Percentiles rank a stretch among this genome's conserved stretches.
phyloP scores from a whole-genome alignment of 148 eudicot species.

The Tetragonia tetragonoides region DNA sequence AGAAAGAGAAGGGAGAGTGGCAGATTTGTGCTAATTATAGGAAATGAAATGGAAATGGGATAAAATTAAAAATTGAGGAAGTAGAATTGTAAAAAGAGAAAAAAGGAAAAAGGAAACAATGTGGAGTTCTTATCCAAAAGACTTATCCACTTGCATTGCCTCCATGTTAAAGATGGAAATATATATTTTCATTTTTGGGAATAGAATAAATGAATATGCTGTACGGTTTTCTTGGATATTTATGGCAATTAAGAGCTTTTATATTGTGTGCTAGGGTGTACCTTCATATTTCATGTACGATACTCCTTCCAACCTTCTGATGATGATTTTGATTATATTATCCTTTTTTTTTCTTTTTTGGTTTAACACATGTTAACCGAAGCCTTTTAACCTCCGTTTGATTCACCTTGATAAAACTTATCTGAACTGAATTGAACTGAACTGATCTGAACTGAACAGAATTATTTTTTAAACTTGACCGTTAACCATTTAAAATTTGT shows the following conservation, averaged over 20 bases:
- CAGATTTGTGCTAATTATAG: constrained; percentile 13
- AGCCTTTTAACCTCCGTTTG: too few species aligned
- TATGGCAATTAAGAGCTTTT: neutral
- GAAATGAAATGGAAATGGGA: neutral
- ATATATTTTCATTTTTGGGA: constrained; percentile 4
- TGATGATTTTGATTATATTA: too few species aligned
- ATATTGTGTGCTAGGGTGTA: neutral
- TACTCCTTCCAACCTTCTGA: too few species aligned
- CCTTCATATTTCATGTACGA: neutral
- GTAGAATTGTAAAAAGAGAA: neutral
- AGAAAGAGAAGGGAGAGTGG: neutral
- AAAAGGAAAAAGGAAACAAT: constrained; percentile 4
- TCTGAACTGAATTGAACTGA: too few species aligned
- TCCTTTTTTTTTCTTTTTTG: too few species aligned
- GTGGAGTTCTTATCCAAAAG: constrained; percentile 34
- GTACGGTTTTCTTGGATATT: neutral
- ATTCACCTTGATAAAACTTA: too few species aligned
- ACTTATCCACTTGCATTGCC: constrained; percentile 34
- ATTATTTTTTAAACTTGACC: too few species aligned
- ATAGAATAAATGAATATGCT: constrained; percentile 13
- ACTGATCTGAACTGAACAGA: too few species aligned
- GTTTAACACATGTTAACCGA: too few species aligned
- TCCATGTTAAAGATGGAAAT: constrained; percentile 3
- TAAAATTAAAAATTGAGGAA: neutral
- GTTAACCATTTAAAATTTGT: too few species aligned